Conservation (phyloP, 208 protist genomes). For the Tritrichomonas musculus region DNA sequence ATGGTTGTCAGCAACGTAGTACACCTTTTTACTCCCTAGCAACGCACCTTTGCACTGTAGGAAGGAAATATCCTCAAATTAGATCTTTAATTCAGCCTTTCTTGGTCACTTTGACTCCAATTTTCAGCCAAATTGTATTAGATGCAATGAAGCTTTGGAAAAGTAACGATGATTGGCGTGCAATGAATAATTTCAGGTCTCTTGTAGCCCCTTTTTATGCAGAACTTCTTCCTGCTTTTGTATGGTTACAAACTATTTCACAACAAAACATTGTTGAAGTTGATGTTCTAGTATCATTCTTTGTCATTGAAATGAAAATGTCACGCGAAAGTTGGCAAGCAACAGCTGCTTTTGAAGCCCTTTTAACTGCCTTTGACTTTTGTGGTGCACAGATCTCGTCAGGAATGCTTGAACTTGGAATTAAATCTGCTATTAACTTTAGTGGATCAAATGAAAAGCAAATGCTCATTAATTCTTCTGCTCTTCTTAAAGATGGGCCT, state of each 20-base stretch:
- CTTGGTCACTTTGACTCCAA: neutral
- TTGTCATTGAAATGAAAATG: neutral
- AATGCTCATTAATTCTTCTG: neutral
- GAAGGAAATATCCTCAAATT: neutral
- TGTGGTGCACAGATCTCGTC: neutral
- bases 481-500: neutral
- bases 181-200: neutral
- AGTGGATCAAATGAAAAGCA: neutral
- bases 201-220: neutral
- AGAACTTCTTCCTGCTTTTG: neutral
- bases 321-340: neutral
- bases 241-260: neutral
- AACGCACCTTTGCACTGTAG: neutral
- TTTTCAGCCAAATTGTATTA: neutral
- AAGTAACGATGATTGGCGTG: neutral
- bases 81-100: neutral
- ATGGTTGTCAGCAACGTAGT: neutral
- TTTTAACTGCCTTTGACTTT: neutral
- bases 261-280: neutral
- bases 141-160: neutral
- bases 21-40: neutral
- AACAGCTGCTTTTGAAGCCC: neutral
- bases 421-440: neutral
- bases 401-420: neutral
- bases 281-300: slow-evolving; percentile 1